Conservation (phyloP, 768 basidiomycete genomes). For the Boletus reticulatus region DNA sequence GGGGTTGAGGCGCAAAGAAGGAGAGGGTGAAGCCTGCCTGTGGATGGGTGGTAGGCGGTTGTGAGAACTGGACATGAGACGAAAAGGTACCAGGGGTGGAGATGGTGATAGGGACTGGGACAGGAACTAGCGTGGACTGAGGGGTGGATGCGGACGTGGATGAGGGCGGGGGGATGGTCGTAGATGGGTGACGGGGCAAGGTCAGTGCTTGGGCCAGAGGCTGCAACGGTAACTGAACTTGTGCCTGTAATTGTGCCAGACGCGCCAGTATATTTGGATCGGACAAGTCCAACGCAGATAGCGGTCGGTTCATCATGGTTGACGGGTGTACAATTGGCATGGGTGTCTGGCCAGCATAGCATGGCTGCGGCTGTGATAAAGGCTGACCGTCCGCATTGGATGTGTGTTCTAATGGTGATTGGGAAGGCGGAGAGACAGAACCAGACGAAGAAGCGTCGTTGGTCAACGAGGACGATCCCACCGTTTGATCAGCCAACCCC, state of each 20-base stretch:
- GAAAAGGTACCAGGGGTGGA: neutral
- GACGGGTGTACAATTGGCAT: neutral
- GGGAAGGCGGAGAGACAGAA: constrained; percentile 4
- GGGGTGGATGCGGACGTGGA: neutral
- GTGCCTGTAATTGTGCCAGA: constrained; percentile 25
- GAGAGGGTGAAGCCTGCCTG: constrained; percentile 2
- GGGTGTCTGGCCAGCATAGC: neutral
- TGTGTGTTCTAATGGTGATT: constrained; percentile 2
- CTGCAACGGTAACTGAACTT: constrained; percentile 11
- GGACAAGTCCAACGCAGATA: constrained; percentile 15
- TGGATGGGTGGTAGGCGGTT: constrained; percentile 7
- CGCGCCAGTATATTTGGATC: constrained; percentile 25
- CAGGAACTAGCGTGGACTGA: neutral
- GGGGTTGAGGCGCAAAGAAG: neutral
- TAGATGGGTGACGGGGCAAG: constrained; percentile 2
- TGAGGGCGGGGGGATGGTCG: neutral
- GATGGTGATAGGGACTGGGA: neutral
- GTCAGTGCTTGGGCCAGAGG: neutral
- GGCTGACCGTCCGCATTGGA: neutral
- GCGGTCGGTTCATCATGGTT: neutral
- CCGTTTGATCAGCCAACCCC: constrained; percentile 11
- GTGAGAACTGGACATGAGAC: neutral
- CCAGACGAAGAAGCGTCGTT: neutral
- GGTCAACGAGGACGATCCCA: constrained; percentile 7
- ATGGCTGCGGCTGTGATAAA: neutral